Percentiles rank a stretch among this genome's conserved stretches.
Conservation (phyloP, 495 filamentous ascomycete genomes). For the Penicillium arizonense region DNA sequence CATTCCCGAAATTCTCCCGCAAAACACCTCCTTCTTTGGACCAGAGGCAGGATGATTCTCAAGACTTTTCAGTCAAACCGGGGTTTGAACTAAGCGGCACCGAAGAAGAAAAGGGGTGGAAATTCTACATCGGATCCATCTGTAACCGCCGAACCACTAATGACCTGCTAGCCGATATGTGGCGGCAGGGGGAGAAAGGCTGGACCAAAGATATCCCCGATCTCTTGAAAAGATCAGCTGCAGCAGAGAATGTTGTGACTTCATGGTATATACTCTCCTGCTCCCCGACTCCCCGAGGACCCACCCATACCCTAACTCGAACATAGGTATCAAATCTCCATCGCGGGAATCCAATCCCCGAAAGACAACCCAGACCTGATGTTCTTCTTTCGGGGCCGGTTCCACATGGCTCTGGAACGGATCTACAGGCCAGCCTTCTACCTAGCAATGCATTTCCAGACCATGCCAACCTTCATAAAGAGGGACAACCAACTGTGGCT, state of each 20-base stretch:
- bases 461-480: conserved; percentile 16
- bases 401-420: conserved; percentile 15
- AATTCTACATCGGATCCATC: conserved; percentile 26
- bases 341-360: conserved; percentile 2
- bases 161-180: conserved; percentile 25
- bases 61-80: background rate
- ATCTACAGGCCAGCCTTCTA: conserved; percentile 29
- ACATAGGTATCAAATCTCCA: conserved; percentile 19
- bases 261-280: conserved; percentile 14
- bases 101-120: conserved; percentile 26
- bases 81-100: conserved; percentile 6
- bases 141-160: conserved; percentile 28
- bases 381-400: conserved; percentile 19
- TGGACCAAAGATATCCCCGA: conserved; percentile 18
- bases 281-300: background rate
- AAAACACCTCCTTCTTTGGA: conserved; percentile 11
- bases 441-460: conserved; percentile 21
- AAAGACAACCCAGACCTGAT: conserved; percentile 16
- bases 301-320: background rate
- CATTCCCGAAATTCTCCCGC: conserved; percentile 17
- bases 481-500: conserved; percentile 9
- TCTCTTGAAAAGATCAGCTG: conserved; percentile 11
- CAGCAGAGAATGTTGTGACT: conserved; percentile 16
- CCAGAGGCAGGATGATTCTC: conserved; percentile 10
- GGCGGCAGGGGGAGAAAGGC: conserved; percentile 20